phyloP scores from a whole-genome alignment of 106 monocot genomes.

The Dioscorea dumetorum region DNA sequence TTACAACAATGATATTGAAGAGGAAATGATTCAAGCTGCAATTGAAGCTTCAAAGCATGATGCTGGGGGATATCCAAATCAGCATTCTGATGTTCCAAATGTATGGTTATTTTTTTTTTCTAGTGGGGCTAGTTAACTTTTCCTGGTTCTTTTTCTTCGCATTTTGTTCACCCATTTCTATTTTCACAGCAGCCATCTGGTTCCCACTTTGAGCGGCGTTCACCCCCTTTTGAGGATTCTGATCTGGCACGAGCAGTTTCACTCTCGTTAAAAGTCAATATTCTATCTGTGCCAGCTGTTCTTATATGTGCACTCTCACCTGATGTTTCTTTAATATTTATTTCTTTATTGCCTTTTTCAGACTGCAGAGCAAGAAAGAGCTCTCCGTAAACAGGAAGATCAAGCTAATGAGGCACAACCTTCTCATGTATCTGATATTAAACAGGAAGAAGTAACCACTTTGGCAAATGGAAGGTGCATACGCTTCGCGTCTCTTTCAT shows the following conservation, averaged over 20 bases:
- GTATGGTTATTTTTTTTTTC: conserved; percentile 20
- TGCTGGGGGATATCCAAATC: conserved; percentile 23
- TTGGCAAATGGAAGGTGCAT: conserved; percentile 41
- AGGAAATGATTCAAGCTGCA: conserved; percentile 93
- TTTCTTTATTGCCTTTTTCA: conserved; percentile 11
- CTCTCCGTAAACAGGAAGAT: conserved; percentile 13
- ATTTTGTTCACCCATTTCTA: not conserved
- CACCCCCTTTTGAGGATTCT: conserved; percentile 21
- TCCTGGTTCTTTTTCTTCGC: not conserved
- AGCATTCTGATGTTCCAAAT: conserved; percentile 27
- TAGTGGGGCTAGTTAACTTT: not conserved
- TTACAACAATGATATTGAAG: conserved; percentile 76
- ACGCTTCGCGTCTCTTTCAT: not conserved
- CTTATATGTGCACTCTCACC: not conserved
- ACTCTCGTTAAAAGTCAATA: conserved; percentile 41
- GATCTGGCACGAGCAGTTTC: conserved; percentile 43
- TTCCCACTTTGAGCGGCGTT: conserved; percentile 7
- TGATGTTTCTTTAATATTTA: not conserved
- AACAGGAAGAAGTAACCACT: conserved; percentile 15
- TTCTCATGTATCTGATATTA: conserved; percentile 21
- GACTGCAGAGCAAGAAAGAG: conserved; percentile 53
- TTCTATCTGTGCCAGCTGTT: not conserved
- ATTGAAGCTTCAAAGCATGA: conserved; percentile 93
- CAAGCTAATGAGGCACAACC: conserved; percentile 19
- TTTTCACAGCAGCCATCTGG: conserved; percentile 12